phyloP scores from a whole-genome alignment of 2,329 filamentous ascomycete genomes.

The Ceratocystis lukuohia region DNA sequence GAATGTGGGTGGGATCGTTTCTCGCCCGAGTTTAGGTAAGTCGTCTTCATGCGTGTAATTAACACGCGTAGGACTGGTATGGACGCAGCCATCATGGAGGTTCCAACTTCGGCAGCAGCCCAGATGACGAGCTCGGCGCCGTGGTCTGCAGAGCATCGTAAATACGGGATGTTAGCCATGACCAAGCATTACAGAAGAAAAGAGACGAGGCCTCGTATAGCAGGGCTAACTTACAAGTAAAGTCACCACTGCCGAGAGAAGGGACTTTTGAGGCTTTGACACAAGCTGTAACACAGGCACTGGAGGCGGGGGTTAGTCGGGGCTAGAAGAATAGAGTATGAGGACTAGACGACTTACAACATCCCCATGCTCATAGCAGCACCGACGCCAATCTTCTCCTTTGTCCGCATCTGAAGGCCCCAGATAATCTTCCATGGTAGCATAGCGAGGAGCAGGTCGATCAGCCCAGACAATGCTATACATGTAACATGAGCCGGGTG shows the following conservation, averaged over 20 bases:
- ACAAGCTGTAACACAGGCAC: slow-evolving; percentile 26
- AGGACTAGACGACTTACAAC: slow-evolving; percentile 25
- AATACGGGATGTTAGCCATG: background rate
- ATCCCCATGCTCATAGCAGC: slow-evolving; percentile 34
- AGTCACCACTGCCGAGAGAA: slow-evolving; percentile 21
- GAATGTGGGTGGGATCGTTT: slow-evolving; percentile 8
- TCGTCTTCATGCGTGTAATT: slow-evolving; percentile 19
- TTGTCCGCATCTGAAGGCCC: slow-evolving; percentile 29
- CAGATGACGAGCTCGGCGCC: slow-evolving; percentile 22
- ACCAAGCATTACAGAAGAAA: background rate
- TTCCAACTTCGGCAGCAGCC: slow-evolving; percentile 21
- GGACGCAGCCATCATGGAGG: slow-evolving; percentile 22
- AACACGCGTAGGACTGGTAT: slow-evolving; percentile 22
- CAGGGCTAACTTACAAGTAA: slow-evolving; percentile 18
- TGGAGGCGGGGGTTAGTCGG: slow-evolving; percentile 16
- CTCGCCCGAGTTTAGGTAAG: slow-evolving; percentile 18
- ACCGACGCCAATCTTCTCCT: slow-evolving; percentile 31
- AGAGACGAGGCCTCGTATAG: background rate
- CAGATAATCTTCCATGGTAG: slow-evolving; percentile 32
- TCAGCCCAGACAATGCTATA: slow-evolving; percentile 26
- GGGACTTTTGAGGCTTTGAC: slow-evolving; percentile 25
- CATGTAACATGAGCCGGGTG: background rate
- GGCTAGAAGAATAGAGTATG: background rate
- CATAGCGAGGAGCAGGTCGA: slow-evolving; percentile 31
- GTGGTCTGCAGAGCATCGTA: slow-evolving; percentile 16